Conservation (phyloP, 148 eudicot genomes). For the Fagopyrum homotropicum region DNA sequence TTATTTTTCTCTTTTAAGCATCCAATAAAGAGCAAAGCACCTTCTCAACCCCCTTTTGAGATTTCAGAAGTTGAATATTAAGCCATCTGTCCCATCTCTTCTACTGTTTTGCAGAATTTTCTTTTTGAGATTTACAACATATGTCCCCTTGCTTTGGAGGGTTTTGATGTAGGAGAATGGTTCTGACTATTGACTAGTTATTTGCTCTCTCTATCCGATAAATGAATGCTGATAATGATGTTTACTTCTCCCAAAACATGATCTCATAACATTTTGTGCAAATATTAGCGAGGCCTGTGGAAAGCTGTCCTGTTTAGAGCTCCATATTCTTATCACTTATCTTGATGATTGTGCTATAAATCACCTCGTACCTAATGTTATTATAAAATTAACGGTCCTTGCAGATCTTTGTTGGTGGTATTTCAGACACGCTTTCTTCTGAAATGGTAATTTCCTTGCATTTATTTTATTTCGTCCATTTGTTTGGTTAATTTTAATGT, state of each 20-base stretch:
- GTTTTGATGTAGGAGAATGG: background rate
- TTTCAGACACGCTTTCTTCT: conserved; percentile 62
- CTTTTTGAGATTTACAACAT: background rate
- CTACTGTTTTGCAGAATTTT: background rate
- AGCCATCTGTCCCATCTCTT: background rate
- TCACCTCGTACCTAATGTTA: conserved; percentile 3
- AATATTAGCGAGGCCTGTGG: too few species aligned
- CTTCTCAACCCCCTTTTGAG: background rate
- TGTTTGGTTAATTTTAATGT: background rate
- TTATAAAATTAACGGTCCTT: conserved; percentile 18
- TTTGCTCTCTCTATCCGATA: background rate
- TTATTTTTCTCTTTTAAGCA: background rate
- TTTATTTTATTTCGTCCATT: background rate
- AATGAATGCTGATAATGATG: too few species aligned
- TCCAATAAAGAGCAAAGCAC: background rate
- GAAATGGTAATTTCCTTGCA: conserved; percentile 55
- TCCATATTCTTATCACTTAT: background rate
- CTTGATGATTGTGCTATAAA: conserved; percentile 1
- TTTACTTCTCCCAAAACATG: too few species aligned
- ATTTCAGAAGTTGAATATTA: background rate
- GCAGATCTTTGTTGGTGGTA: conserved; percentile 93
- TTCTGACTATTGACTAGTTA: background rate
- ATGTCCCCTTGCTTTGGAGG: background rate
- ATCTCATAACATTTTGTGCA: too few species aligned
- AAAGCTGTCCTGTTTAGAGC: background rate